Conservation (phyloP, 306 rosid species). For the Albizia julibrissin region DNA sequence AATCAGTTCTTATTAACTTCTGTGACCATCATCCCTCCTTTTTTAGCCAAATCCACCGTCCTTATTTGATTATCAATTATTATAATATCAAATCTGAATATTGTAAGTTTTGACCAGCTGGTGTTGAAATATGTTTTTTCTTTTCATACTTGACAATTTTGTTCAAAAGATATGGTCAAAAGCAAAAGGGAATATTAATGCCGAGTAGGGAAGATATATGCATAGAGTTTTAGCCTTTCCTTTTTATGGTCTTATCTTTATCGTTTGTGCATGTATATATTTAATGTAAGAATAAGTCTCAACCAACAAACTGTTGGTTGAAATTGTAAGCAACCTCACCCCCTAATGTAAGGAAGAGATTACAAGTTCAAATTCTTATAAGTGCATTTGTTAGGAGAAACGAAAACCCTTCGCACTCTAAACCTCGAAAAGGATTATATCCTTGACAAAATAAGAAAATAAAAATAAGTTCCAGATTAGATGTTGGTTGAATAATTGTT, state of each 20-base stretch:
- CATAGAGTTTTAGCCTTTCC: not conserved
- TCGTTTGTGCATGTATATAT: too few species aligned
- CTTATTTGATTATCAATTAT: not conserved
- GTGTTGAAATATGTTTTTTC: not conserved
- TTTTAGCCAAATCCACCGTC: not conserved
- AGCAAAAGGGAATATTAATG: not conserved
- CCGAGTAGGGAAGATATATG: not conserved
- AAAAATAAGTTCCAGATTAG: too few species aligned
- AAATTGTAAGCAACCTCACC: fast-evolving
- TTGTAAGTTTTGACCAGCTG: too few species aligned
- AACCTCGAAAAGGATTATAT: too few species aligned
- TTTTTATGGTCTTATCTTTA: not conserved
- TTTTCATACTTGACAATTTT: not conserved
- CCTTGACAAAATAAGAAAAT: too few species aligned
- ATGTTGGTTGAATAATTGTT: too few species aligned
- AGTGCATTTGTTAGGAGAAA: too few species aligned
- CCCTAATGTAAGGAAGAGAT: too few species aligned
- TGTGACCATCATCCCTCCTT: not conserved
- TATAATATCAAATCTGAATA: not conserved
- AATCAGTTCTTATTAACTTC: not conserved
- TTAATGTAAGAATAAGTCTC: too few species aligned
- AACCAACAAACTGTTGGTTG: too few species aligned
- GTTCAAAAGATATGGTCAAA: not conserved
- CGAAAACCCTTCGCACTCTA: too few species aligned
- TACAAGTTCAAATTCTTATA: too few species aligned